Evolutionary conservation across 139 green algal species (phyloP), one percentile per base, ranked within the genome.

Genomic region (Chlorella sp.): DNA sequence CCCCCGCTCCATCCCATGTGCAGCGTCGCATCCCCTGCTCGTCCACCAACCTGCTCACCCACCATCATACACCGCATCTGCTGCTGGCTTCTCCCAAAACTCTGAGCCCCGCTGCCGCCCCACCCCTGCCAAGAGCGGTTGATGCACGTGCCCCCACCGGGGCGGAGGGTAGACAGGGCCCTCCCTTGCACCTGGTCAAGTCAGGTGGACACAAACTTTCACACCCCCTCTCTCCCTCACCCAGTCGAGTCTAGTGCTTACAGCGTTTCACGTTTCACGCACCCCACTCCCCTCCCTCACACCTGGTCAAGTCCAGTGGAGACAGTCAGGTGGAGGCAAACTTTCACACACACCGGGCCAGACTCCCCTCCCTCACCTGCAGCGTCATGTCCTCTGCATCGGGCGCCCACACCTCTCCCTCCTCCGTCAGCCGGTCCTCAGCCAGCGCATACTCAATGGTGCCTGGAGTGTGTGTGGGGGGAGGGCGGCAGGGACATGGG

Each of bases 361-460:
- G n/a, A n/a, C n/a, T n/a, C 68, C 68, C 36, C 26, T 26, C 11
- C 0, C 69, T 30, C 36, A 93, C 90, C 85, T 94, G 83, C n/a
- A 93, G 85, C 1, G 95, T 96, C 5, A 93, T 89, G 86, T 98
- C 96, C 34, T 92, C 80, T 48, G 96, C 94, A 4, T 93, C 64
- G 0, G 95, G 81, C 81, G 89, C 86, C 95, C 96, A 99, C 26
- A 98, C 78, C 18, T 97, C 91, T 0, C 97, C 97, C 28, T 97
- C 92, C 30, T 88, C 83, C 22, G 94, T 92, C 82, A 98, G 88
- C 42, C 91, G 89, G 64, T 96, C 93, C 68, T 94, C 92, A 9
- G 88, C 91, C 11, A 98, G 83, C 1, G 95, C 93, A 76, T 98
- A 97, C 91, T 97, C 96, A 0, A 97, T 93, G 79, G 90, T 97